Base-by-base conservation (phyloP, 768 basidiomycete genomes). In the Cyclocybe aegerita region DNA sequence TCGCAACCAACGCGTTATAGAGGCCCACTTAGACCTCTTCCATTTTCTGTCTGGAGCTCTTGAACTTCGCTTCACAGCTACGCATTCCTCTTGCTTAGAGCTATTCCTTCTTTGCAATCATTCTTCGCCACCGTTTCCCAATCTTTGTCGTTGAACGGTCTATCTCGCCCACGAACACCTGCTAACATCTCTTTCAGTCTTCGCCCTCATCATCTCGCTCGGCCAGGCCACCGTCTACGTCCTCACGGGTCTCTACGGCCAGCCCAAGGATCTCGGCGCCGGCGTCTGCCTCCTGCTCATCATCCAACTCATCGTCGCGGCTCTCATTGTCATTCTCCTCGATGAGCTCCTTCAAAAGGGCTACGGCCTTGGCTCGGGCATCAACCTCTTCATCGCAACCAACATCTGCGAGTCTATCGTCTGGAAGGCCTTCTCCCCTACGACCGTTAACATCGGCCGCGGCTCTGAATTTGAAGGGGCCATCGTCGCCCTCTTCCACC, bases 361-460 rank as follows among this genome's bases (percentile, higher is more conserved):
- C 38, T 98, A 99, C 69, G 96, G 97, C 65, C 91, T 98, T 55
- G 97, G 97, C 50, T 95, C 93, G 4, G 97, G 97, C 56, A 98
- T 99, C 71, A 95, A 94, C 50, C 87, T 98, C 50, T 98, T 98
- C 82, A 97, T 98, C 61, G 97, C 96, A 3, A 98, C 97, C 75
- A 99, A 98, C 79, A 98, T 99, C 61, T 98, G 96, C 71, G 97
- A 99, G 70, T 92, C 89, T 55, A 98, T 99, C 74, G 86, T 98
- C 66, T 99, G 96, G 97, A 99, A 99, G 66, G 97, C 97, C 1
- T 98, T 99, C 75, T 95, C 93, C 1, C 97, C 97, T 9, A 98
- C 93, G 15, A 98, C 97, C 40, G 73, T 98, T 71, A 98, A 98
- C 81, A 98, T 94, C 30, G 97, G 96, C 35, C 90, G 96, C 56